phyloP scores from a whole-genome alignment of 768 basidiomycete genomes.

The Leccinellum rugosiceps region DNA sequence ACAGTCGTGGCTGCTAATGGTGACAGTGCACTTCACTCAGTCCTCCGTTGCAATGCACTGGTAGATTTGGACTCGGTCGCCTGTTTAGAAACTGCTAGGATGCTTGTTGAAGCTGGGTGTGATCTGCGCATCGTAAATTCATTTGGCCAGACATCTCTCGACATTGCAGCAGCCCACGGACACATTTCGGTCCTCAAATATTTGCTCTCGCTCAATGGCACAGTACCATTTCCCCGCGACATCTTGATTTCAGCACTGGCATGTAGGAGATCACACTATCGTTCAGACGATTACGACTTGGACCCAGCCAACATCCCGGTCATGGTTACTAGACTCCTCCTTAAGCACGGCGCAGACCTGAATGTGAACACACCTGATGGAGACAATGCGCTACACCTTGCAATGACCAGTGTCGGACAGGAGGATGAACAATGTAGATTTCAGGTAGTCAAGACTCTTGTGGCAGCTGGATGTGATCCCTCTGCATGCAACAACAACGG shows the following conservation, averaged over 20 bases:
- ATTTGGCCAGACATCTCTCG: neutral
- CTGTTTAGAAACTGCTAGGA: neutral
- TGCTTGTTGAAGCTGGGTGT: neutral
- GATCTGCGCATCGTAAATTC: neutral
- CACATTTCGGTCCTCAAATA: neutral
- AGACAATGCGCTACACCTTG: neutral
- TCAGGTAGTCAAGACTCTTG: neutral
- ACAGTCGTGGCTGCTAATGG: neutral
- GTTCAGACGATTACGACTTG: no score
- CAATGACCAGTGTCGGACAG: rapidly evolving
- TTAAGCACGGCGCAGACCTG: neutral
- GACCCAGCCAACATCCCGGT: rapidly evolving
- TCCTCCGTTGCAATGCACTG: no score
- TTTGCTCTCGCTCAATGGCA: neutral
- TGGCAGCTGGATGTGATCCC: neutral
- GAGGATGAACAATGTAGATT: rapidly evolving
- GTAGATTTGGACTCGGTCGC: no score
- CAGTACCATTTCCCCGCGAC: neutral
- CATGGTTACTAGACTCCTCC: neutral
- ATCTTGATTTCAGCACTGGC: neutral
- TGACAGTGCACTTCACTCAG: neutral
- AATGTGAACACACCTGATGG: neutral
- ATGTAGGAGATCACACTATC: rapidly evolving
- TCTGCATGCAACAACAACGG: neutral
- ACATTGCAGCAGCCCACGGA: neutral